These are phyloP conservation scores for Neocallimastix lanati DNA, from an alignment of 192 early-diverging fungal species.

Conservation along the genomic window DNA sequence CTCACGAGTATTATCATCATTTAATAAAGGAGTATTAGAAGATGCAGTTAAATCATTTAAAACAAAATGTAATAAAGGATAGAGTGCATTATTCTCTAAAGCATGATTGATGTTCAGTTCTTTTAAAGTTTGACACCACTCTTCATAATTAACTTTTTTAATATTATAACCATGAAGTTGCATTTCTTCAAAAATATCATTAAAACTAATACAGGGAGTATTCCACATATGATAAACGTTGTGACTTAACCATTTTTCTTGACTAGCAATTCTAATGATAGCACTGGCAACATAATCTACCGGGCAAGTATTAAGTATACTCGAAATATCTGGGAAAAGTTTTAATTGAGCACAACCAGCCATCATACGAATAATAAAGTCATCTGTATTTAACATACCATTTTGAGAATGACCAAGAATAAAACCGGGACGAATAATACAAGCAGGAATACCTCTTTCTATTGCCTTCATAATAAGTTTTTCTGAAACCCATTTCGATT, in stretches of 20 bases:
- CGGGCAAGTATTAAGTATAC: conserved; percentile 81
- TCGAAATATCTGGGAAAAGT: conserved; percentile 73
- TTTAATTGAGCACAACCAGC: conserved; percentile 90
- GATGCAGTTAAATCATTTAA: conserved; percentile 89
- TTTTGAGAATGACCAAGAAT: conserved; percentile 78
- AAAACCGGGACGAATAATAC: conserved; percentile 89
- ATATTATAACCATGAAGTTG: conserved; percentile 52
- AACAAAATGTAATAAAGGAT: conserved; percentile 91
- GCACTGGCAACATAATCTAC: conserved; percentile 86
- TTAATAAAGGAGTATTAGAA: conserved; percentile 74
- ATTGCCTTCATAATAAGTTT: conserved; percentile 73
- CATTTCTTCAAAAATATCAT: conserved; percentile 65
- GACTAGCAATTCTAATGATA: conserved; percentile 45
- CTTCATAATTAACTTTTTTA: conserved; percentile 64
- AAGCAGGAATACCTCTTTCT: conserved; percentile 61
- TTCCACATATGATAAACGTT: conserved; percentile 80
- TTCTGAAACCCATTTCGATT: conserved; percentile 97
- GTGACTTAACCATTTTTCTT: conserved; percentile 1
- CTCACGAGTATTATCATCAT: conserved; percentile 46
- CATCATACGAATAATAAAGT: conserved; percentile 90
- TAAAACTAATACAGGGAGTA: conserved; percentile 59
- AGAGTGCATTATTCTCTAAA: conserved; percentile 63
- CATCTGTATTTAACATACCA: conserved; percentile 77
- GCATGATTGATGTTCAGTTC: conserved; percentile 53
- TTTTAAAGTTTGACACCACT: conserved; percentile 79